Percentiles rank a stretch among this genome's conserved stretches.
These are phyloP conservation scores for Lavandula angustifolia DNA, from an alignment of 257 asterid genomes.

Conservation along the genomic window DNA sequence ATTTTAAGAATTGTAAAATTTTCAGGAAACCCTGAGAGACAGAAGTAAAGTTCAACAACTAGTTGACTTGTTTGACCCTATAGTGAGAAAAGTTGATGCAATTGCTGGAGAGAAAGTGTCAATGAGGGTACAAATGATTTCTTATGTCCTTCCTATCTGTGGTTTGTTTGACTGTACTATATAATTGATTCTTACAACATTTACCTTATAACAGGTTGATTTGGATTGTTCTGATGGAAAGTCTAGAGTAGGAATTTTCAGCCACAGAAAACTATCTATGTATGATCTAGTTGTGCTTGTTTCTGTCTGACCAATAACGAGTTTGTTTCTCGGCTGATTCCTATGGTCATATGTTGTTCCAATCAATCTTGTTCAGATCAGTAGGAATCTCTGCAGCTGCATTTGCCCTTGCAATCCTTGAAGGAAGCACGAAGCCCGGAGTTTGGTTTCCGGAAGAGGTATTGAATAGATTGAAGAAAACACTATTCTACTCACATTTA, in stretches of 20 bases:
- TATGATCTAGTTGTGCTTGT: not conserved
- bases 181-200: not conserved
- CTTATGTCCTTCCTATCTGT: not conserved
- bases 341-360: not conserved
- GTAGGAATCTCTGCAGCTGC: slow-evolving; percentile 87
- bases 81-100: slow-evolving; percentile 69
- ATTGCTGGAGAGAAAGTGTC: slow-evolving; percentile 82
- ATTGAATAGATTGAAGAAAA: slow-evolving; percentile 11
- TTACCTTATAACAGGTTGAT: slow-evolving; percentile 64
- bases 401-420: slow-evolving; percentile 81
- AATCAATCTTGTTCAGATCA: slow-evolving; percentile 50
- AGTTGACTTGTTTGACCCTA: slow-evolving; percentile 76
- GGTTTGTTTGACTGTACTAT: not conserved
- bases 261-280: slow-evolving; percentile 74
- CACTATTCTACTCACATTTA: not conserved
- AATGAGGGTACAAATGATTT: slow-evolving; percentile 67
- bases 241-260: slow-evolving; percentile 77
- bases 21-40: slow-evolving; percentile 81
- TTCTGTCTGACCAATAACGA: not conserved
- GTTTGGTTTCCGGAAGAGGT: slow-evolving; percentile 99
- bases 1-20: slow-evolving; percentile 19
- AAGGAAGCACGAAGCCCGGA: slow-evolving; percentile 89
- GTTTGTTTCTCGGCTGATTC: not conserved
- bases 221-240: slow-evolving; percentile 75
- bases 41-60: slow-evolving; percentile 75